phyloP scores from a whole-genome alignment of 225 moss, liverwort and hornwort species.

The Physcomitrellopsis africana region DNA sequence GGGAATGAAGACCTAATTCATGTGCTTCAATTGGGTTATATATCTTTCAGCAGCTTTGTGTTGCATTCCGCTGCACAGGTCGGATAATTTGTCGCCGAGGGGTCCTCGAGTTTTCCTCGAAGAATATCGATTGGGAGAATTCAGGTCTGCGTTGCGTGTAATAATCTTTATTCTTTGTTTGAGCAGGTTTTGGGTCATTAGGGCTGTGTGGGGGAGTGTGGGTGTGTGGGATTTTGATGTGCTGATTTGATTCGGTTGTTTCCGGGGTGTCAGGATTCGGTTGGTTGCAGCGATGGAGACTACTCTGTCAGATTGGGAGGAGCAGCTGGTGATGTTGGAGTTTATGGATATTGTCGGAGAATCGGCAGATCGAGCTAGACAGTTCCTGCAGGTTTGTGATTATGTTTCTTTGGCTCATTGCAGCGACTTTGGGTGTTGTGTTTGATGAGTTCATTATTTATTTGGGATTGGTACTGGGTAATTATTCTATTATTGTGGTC shows the following conservation, averaged over 20 bases:
- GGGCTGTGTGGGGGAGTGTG: too few species aligned
- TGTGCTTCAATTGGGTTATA: too few species aligned
- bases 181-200: too few species aligned
- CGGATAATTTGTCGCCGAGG: too few species aligned
- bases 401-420: not conserved
- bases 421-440: conserved; percentile 12
- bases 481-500: not conserved
- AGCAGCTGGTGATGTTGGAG: conserved; percentile 83
- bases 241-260: conserved; percentile 4
- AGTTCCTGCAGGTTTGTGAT: conserved; percentile 77
- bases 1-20: too few species aligned
- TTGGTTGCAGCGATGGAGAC: conserved; percentile 58
- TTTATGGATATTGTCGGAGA: conserved; percentile 88
- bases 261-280: conserved; percentile 7
- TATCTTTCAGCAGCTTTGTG: too few species aligned
- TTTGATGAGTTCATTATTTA: not conserved
- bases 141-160: too few species aligned
- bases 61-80: too few species aligned
- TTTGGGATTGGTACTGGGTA: conserved; percentile 20
- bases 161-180: too few species aligned
- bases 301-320: conserved; percentile 52
- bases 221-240: not conserved
- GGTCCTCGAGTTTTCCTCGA: too few species aligned
- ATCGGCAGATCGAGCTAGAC: conserved; percentile 72
- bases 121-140: too few species aligned